These are phyloP conservation scores for Mycena pura DNA, from an alignment of 768 basidiomycete genomes.

Conservation along the genomic window DNA sequence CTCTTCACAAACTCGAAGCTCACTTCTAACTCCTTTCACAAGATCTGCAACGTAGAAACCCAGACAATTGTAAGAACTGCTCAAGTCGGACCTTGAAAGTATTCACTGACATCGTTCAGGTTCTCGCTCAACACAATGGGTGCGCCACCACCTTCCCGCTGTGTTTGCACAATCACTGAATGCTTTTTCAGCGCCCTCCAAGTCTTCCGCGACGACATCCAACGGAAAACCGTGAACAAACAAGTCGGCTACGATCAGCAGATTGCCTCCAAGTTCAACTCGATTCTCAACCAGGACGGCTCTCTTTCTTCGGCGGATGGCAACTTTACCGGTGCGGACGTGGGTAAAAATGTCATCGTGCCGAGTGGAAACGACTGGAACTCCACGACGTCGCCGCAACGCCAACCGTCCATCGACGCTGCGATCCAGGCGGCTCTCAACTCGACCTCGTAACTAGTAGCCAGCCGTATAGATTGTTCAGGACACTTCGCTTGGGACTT, in stretches of 20 bases:
- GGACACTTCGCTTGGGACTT: conserved; percentile 15
- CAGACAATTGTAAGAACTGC: conserved; percentile 40
- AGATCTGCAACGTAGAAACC: conserved; percentile 40
- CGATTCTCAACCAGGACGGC: conserved; percentile 28
- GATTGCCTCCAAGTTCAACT: conserved; percentile 21
- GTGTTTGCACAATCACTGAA: not conserved
- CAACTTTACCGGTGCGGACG: conserved; percentile 28
- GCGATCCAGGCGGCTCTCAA: not conserved
- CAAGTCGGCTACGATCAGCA: conserved; percentile 31
- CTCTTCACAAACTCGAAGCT: too few species aligned
- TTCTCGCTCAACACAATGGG: conserved; percentile 27
- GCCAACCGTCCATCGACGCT: conserved; percentile 11
- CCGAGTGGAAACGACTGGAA: conserved; percentile 38
- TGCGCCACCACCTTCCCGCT: not conserved
- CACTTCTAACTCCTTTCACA: too few species aligned
- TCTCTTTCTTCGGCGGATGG: conserved; percentile 23
- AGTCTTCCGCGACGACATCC: conserved; percentile 30
- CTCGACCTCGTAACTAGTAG: not conserved
- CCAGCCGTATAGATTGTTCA: not conserved
- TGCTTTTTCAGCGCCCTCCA: conserved; percentile 13
- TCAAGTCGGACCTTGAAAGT: too few species aligned
- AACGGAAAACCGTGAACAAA: conserved; percentile 19
- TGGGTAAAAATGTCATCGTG: conserved; percentile 34
- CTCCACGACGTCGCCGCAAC: conserved; percentile 16
- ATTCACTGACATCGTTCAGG: too few species aligned